phyloP scores from a whole-genome alignment of 2,329 filamentous ascomycete species.

The Fonsecaea multimorphosa region DNA sequence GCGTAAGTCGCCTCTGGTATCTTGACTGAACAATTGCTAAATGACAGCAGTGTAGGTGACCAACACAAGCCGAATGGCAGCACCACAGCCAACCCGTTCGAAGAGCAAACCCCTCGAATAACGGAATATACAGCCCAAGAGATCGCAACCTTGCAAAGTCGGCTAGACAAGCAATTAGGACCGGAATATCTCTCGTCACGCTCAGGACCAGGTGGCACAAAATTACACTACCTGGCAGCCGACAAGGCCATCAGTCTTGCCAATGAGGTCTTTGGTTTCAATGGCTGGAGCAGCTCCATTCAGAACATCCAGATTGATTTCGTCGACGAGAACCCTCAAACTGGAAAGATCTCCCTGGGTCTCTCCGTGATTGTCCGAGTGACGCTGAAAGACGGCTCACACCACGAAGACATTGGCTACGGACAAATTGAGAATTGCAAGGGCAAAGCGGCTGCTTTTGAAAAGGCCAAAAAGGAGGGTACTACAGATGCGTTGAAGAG shows the following conservation, averaged over 20 bases:
- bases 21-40: conserved; percentile 2
- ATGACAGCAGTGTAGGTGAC: conserved; percentile 36
- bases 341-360: conserved; percentile 80
- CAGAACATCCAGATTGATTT: conserved; percentile 95
- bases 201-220: conserved; percentile 79
- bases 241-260: conserved; percentile 96
- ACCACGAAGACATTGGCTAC: conserved; percentile 96
- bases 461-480: conserved; percentile 98
- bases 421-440: conserved; percentile 96
- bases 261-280: conserved; percentile 95
- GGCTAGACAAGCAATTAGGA: conserved; percentile 89
- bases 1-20: conserved; percentile 1
- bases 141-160: conserved; percentile 83
- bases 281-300: conserved; percentile 96
- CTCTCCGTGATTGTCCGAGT: conserved; percentile 90
- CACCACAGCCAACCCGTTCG: conserved; percentile 74
- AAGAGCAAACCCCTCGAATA: conserved; percentile 70
- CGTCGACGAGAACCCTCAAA: conserved; percentile 80
- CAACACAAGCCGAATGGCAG: conserved; percentile 39
- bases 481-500: conserved; percentile 94
- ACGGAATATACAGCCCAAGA: conserved; percentile 86
- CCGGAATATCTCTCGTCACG: conserved; percentile 94
- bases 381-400: conserved; percentile 91
- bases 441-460: conserved; percentile 92
- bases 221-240: conserved; percentile 91